phyloP scores from a whole-genome alignment of 2,329 filamentous ascomycete genomes.

The Chrysosporium queenslandicum region DNA sequence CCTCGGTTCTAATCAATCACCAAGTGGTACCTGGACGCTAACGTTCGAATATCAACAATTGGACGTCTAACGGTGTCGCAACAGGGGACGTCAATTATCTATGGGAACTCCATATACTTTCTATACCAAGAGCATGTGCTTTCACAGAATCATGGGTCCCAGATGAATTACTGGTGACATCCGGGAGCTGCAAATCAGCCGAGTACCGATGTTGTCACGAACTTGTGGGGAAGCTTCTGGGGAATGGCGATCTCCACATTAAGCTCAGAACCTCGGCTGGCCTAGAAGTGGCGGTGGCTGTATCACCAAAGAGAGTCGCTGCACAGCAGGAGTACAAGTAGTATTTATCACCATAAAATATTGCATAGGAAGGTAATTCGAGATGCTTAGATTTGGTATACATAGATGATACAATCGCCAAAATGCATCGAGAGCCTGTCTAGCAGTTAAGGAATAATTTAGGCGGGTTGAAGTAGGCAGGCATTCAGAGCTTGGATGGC shows the following conservation, averaged over 20 bases:
- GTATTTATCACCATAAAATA: no score
- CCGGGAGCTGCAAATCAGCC: not conserved
- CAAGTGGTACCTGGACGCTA: not conserved
- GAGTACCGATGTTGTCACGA: not conserved
- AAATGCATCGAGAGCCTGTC: not conserved
- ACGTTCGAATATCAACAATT: not conserved
- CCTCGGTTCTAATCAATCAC: no score
- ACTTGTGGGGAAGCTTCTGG: not conserved
- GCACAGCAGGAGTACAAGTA: no score
- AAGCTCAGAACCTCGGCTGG: not conserved
- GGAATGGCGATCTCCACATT: not conserved
- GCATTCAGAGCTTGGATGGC: conserved; percentile 49
- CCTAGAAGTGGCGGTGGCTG: no score
- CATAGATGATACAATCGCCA: no score
- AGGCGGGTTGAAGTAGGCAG: not conserved
- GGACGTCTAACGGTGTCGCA: not conserved
- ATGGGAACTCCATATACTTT: not conserved
- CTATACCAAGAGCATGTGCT: no score
- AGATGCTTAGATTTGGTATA: no score
- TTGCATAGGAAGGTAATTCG: no score
- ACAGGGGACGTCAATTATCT: not conserved
- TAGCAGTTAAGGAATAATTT: not conserved
- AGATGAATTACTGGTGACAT: no score
- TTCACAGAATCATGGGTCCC: no score
- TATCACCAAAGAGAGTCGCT: no score